phyloP scores from a whole-genome alignment of 768 basidiomycete genomes.

The Rubroboletus satanas region DNA sequence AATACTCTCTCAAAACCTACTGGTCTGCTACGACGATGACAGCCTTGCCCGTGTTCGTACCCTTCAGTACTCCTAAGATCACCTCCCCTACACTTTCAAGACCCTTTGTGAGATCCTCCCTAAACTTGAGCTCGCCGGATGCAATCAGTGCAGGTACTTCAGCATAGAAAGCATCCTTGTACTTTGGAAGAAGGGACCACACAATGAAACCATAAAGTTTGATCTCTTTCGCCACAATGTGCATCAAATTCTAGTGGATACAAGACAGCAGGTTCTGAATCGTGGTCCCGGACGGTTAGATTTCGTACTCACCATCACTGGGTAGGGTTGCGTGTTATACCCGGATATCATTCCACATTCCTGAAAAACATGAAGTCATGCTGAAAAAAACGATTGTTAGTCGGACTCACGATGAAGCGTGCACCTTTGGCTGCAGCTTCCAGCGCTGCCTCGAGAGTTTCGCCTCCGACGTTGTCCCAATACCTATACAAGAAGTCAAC shows the following conservation, averaged over 20 bases:
- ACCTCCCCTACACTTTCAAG: conserved; percentile 40
- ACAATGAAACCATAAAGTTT: conserved; percentile 46
- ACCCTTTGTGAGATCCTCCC: conserved; percentile 43
- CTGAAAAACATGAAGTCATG: not conserved
- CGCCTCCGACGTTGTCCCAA: conserved; percentile 45
- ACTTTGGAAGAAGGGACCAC: conserved; percentile 26
- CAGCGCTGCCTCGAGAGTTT: conserved; percentile 53
- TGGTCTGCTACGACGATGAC: conserved; percentile 11
- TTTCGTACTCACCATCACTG: conserved; percentile 6
- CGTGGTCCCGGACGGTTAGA: not conserved
- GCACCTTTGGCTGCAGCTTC: conserved; percentile 41
- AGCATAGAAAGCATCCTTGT: conserved; percentile 40
- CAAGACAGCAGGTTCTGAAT: conserved; percentile 6
- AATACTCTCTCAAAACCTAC: not conserved
- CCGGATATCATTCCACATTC: conserved; percentile 32
- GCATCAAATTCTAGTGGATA: conserved; percentile 33
- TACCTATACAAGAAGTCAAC: conserved; percentile 1
- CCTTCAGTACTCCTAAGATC: conserved; percentile 35
- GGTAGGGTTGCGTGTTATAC: conserved; percentile 14
- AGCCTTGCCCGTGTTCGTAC: conserved; percentile 34
- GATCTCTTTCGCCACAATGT: conserved; percentile 39
- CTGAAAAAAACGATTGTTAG: too few relatives aligned
- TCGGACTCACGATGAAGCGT: conserved; percentile 41
- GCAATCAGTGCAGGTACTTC: conserved; percentile 40
- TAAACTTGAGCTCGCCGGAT: conserved; percentile 44